Base-by-base conservation (phyloP, 2,329 filamentous ascomycete species). In the Trichoderma breve region DNA sequence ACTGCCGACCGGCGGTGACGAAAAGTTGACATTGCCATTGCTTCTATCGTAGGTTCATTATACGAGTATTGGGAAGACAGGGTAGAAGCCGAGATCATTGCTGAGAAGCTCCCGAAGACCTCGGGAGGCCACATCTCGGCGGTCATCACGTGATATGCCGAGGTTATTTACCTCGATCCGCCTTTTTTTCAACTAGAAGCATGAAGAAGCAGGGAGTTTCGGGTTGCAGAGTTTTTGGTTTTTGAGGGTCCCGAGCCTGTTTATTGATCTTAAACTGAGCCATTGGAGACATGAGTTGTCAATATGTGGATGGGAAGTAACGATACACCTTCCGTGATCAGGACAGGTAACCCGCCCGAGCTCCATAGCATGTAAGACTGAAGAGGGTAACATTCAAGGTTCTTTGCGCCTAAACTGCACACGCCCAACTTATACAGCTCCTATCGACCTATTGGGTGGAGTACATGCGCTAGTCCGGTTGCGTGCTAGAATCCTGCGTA, bases 1-100 rank as follows among this genome's bases (percentile, higher is more conserved):
- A 65, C 43, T 65, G 62, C 62, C 62, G 62, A 65, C 21, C 62
- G 62, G 21, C 47, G 62, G 39, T 47, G 62, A 47, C 62, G 62
- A 21, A 47, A 47, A 18, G 62, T 65, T 24, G 62, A 65, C 62
- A 65, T 65, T 47, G 62, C 43, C 26, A 53, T 53, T 1, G 15
- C 18, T 30, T 30, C 57, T 28, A 14, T 47, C 12, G 39, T 24
- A 4, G 43, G 62, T 18, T 65, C 62, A 14, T 34, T n/a, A 32
- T 51, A 15, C 34, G 34, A 36, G 34, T 36, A 65, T 32, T 47
- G 62, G 3, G 39, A 65, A 30, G 21, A 53, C 62, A 65, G 51
- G n/a, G 28, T 9, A 21, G 39, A 36, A 64, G 62, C 43, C 47
- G 26, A 39, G 61, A 64, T 64, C n/a, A 53, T 24, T 21, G 39